Conservation (phyloP, 108 stramenopile species). For the Parietichytrium sp. region DNA sequence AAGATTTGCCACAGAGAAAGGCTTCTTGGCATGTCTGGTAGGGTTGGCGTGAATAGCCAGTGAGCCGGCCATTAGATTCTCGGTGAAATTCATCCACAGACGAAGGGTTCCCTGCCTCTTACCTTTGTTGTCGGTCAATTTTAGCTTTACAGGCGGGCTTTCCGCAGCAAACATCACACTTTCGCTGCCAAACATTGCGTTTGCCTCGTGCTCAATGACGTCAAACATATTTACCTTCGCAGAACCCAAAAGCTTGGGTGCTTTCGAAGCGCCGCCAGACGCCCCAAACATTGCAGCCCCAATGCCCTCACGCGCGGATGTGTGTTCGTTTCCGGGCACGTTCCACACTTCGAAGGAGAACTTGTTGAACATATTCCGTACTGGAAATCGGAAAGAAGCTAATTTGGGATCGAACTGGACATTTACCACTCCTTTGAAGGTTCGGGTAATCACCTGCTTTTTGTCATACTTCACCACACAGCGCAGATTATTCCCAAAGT, state of each 20-base stretch:
- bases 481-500: constrained; percentile 6
- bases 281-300: no score
- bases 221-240: not conserved
- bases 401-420: not conserved
- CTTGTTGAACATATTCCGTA: not conserved
- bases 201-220: not conserved
- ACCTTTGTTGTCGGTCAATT: not conserved
- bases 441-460: constrained; percentile 23
- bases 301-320: no score
- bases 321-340: not conserved
- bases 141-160: not conserved
- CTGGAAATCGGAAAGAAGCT: constrained; percentile 2
- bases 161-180: not conserved
- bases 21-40: not conserved
- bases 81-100: not conserved
- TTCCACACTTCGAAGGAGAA: constrained; percentile 33
- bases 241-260: not conserved
- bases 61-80: not conserved
- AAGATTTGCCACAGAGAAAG: constrained; percentile 1
- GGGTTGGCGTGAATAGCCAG: constrained; percentile 13
- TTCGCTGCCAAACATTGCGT: not conserved
- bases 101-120: constrained; percentile 24
- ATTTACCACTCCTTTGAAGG: constrained; percentile 18
- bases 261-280: no score
- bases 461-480: not conserved